A percentile compares a stretch with the other conserved stretches of the same genome.
These are phyloP conservation scores for Xylaria bambusicola DNA, from an alignment of 495 filamentous ascomycete species.

Conservation along the genomic window DNA sequence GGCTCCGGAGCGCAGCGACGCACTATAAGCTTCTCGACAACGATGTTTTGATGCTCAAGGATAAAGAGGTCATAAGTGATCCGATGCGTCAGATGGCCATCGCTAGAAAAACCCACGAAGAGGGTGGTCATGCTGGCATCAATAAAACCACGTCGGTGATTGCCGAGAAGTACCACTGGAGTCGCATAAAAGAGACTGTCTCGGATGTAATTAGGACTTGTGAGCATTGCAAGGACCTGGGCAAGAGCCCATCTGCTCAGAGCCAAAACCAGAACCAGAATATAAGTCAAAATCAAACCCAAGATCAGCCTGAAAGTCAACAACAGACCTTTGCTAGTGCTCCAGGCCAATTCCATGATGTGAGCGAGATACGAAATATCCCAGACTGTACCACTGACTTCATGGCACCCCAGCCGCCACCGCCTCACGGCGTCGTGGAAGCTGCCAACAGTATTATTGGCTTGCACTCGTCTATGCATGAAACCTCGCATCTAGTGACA, in stretches of 20 bases:
- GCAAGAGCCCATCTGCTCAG: slow-evolving; percentile 51
- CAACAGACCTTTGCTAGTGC: not conserved
- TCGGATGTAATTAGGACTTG: slow-evolving; percentile 93
- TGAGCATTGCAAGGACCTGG: slow-evolving; percentile 80
- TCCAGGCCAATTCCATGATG: slow-evolving; percentile 24
- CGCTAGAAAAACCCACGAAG: slow-evolving; percentile 70
- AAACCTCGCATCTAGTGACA: slow-evolving; percentile 26
- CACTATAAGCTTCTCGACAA: slow-evolving; percentile 86
- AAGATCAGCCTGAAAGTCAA: slow-evolving; percentile 2
- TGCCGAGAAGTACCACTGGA: slow-evolving; percentile 94
- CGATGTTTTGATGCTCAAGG: slow-evolving; percentile 91
- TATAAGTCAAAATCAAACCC: not conserved
- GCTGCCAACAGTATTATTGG: slow-evolving; percentile 28
- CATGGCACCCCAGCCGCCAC: slow-evolving; percentile 23
- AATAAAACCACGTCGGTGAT: slow-evolving; percentile 97
- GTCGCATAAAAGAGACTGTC: slow-evolving; percentile 97
- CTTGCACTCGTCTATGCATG: slow-evolving; percentile 19
- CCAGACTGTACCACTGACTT: slow-evolving; percentile 9
- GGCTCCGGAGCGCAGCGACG: slow-evolving; percentile 87
- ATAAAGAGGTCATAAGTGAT: slow-evolving; percentile 95
- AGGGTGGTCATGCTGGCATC: slow-evolving; percentile 82
- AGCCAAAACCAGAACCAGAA: slow-evolving; percentile 19
- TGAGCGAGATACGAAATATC: slow-evolving; percentile 20
- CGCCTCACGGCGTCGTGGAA: slow-evolving; percentile 24
- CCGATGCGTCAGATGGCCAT: slow-evolving; percentile 91